Percentiles rank a stretch among this genome's conserved stretches.
Conservation (phyloP, 108 stramenopile species). For the Seminavis robusta region DNA sequence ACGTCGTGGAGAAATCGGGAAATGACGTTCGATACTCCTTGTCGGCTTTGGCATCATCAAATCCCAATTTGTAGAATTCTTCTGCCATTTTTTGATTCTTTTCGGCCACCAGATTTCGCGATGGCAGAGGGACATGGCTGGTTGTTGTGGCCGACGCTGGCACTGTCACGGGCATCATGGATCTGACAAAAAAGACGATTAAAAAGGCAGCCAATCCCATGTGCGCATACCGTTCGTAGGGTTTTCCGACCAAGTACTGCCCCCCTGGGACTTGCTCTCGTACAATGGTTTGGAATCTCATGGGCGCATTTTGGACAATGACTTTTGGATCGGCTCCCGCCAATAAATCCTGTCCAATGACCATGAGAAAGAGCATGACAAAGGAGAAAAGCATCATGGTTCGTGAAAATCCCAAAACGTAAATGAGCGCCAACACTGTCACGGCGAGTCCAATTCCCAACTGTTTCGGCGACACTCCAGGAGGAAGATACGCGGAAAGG, state of each 20-base stretch:
- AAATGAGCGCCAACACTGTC: conserved; percentile 14
- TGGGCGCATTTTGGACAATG: conserved; percentile 25
- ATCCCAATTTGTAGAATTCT: conserved; percentile 47
- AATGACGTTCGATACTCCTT: conserved; percentile 31
- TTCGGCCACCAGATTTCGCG: neutral
- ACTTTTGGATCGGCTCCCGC: neutral
- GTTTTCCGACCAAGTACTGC: neutral
- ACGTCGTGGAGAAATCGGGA: too few relatives aligned
- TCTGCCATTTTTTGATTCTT: conserved; percentile 12
- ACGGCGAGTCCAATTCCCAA: conserved; percentile 8
- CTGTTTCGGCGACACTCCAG: conserved; percentile 16
- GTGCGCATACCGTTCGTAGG: conserved; percentile 4
- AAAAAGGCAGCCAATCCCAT: too few relatives aligned
- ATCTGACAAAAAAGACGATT: conserved; percentile 2
- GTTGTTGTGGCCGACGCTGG: neutral
- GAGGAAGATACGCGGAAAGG: neutral
- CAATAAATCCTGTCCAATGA: conserved; percentile 31
- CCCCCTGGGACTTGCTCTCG: conserved; percentile 15
- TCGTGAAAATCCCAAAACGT: conserved; percentile 35
- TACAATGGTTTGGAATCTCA: conserved; percentile 10
- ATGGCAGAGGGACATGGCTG: neutral
- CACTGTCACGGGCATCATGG: neutral
- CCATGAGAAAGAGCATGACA: conserved; percentile 14
- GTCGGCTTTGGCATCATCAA: conserved; percentile 36
- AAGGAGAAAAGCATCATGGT: conserved; percentile 31